Conservation (phyloP, 306 rosid genomes). For the Fragaria ananassa region DNA sequence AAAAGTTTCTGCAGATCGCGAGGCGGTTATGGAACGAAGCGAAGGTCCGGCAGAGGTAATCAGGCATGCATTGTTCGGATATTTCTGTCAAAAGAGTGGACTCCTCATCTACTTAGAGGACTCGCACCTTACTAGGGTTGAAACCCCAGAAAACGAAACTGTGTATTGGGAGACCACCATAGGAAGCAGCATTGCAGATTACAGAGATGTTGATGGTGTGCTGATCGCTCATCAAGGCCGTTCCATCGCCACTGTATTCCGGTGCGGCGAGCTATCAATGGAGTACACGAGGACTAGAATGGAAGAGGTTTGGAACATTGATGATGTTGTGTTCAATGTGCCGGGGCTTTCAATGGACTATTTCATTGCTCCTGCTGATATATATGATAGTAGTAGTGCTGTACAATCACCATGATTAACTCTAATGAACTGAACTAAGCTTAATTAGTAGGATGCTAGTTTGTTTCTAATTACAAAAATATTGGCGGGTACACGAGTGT, state of each 20-base stretch:
- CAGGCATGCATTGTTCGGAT: conserved; percentile 81
- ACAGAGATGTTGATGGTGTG: conserved; percentile 71
- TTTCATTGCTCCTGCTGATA: conserved; percentile 88
- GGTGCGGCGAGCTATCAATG: conserved; percentile 74
- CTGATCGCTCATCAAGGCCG: conserved; percentile 87
- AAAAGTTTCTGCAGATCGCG: conserved; percentile 74
- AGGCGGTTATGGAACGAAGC: conserved; percentile 73
- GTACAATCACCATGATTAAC: conserved; percentile 47
- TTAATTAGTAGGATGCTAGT: conserved; percentile 21
- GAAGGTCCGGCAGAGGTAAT: conserved; percentile 92
- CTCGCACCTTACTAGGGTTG: conserved; percentile 84
- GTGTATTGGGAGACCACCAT: conserved; percentile 96
- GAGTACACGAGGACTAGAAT: conserved; percentile 77
- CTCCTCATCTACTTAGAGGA: conserved; percentile 88
- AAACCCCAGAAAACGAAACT: conserved; percentile 47
- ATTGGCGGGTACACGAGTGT: conserved; percentile 22
- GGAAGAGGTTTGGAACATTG: conserved; percentile 94
- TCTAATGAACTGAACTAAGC: conserved; percentile 2
- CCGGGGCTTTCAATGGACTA: conserved; percentile 88
- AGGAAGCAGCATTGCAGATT: conserved; percentile 85
- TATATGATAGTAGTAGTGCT: conserved; percentile 35
- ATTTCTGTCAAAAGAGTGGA: conserved; percentile 92
- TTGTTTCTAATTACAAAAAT: conserved; percentile 10
- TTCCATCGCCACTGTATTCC: conserved; percentile 79
- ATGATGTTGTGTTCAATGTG: conserved; percentile 84